These are phyloP conservation scores for Fusarium sp. DNA, from an alignment of 2,329 filamentous ascomycete species.

Conservation along the genomic window DNA sequence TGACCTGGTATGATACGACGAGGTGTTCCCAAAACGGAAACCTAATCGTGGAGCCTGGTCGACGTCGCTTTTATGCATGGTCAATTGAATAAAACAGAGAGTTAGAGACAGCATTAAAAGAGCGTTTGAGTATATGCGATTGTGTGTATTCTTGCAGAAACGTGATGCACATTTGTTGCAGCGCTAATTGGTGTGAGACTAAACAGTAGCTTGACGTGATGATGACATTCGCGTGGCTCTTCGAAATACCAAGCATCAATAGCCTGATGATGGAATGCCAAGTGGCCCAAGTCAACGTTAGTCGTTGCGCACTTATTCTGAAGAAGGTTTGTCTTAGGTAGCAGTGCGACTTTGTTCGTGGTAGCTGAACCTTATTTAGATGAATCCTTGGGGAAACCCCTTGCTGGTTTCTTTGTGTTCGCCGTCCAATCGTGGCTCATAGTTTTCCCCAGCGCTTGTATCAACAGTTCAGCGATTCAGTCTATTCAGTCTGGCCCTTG, in stretches of 20 bases:
- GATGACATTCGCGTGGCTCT: constrained; percentile 4
- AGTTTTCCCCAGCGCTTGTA: constrained; percentile 15
- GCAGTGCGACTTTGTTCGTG: constrained; percentile 28
- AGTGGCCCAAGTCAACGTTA: not conserved
- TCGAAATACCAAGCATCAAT: constrained; percentile 1
- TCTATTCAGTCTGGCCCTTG: constrained; percentile 19
- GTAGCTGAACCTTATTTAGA: constrained; percentile 45
- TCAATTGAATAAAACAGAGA: constrained; percentile 13
- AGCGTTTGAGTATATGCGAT: constrained; percentile 1
- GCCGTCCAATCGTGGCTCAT: constrained; percentile 39
- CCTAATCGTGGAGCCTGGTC: constrained; percentile 42
- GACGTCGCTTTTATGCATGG: constrained; percentile 34
- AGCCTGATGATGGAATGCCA: constrained; percentile 8
- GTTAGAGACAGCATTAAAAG: not conserved
- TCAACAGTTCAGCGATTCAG: constrained; percentile 33
- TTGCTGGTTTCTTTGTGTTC: constrained; percentile 25
- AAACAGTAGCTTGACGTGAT: constrained; percentile 2
- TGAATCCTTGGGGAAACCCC: constrained; percentile 30
- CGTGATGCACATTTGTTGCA: not conserved
- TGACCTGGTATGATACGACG: constrained; percentile 34
- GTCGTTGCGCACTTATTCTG: constrained; percentile 11
- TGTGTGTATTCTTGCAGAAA: constrained; percentile 3
- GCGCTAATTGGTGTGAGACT: constrained; percentile 9
- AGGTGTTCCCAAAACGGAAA: constrained; percentile 46
- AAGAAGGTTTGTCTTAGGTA: constrained; percentile 15